Conservation (phyloP, 768 basidiomycete species). For the Gloeophyllum trabeum region DNA sequence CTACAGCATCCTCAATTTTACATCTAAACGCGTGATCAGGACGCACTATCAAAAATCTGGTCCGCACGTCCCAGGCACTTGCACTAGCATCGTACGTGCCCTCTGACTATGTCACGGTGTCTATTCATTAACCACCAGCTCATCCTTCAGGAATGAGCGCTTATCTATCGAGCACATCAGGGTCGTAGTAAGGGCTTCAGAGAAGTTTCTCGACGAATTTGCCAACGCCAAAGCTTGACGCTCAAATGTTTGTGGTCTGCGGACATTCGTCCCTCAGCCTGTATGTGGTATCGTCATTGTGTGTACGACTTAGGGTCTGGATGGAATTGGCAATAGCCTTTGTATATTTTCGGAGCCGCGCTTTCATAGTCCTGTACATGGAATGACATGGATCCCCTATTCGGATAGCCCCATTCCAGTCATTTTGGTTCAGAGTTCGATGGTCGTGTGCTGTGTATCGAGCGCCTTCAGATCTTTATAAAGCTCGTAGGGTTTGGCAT, state of each 20-base stretch:
- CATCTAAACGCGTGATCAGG: constrained; percentile 5
- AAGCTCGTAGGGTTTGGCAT: too few relatives aligned
- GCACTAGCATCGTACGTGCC: constrained; percentile 13
- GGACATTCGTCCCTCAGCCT: background rate
- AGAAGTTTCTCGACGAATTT: constrained; percentile 16
- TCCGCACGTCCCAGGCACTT: constrained; percentile 19
- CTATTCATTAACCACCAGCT: constrained; percentile 2
- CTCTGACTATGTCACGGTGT: background rate
- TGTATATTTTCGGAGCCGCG: background rate
- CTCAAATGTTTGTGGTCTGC: background rate
- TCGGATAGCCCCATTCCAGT: too few relatives aligned
- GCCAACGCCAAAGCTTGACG: background rate
- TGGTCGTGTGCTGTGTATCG: too few relatives aligned
- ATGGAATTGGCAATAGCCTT: background rate
- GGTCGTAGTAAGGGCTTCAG: constrained; percentile 13
- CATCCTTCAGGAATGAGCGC: constrained; percentile 1
- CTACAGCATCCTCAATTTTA: background rate
- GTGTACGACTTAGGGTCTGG: background rate
- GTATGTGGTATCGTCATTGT: background rate
- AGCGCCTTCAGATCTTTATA: too few relatives aligned
- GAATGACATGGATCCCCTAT: background rate
- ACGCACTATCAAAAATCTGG: constrained; percentile 19
- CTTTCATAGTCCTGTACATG: background rate
- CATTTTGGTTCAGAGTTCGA: too few relatives aligned
- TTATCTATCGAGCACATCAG: constrained; percentile 10